These are phyloP conservation scores for Penicillium sp. DNA, from an alignment of 2,329 filamentous ascomycete species.

Conservation along the genomic window DNA sequence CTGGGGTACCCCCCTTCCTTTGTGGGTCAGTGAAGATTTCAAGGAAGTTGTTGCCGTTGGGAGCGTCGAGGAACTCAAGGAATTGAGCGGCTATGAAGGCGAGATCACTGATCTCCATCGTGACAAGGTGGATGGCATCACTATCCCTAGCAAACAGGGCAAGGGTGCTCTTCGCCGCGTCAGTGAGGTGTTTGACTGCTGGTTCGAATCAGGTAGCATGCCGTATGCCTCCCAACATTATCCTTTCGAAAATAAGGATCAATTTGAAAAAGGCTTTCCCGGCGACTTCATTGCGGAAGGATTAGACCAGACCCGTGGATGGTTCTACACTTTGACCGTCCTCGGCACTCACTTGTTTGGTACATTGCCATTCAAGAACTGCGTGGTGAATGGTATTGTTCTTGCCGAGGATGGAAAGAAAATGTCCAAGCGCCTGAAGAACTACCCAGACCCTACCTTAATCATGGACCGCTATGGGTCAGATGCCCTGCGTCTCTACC, in stretches of 20 bases:
- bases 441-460: conserved; percentile 80
- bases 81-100: conserved; percentile 78
- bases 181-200: conserved; percentile 91
- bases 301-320: conserved; percentile 87
- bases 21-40: conserved; percentile 87
- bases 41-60: conserved; percentile 83
- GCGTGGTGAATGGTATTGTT: conserved; percentile 92
- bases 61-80: conserved; percentile 74
- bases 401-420: conserved; percentile 94
- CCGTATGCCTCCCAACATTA: conserved; percentile 88
- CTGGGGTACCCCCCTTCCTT: conserved; percentile 87
- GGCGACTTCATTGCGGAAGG: conserved; percentile 94
- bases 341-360: conserved; percentile 84
- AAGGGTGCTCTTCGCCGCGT: conserved; percentile 76
- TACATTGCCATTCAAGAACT: conserved; percentile 83
- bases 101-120: conserved; percentile 82
- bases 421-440: conserved; percentile 96
- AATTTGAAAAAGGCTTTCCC: conserved; percentile 74
- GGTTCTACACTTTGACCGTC: conserved; percentile 92
- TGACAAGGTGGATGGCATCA: conserved; percentile 89
- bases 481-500: conserved; percentile 85
- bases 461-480: conserved; percentile 86
- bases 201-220: conserved; percentile 96
- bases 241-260: conserved; percentile 80
- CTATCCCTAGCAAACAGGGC: conserved; percentile 82